Evolutionary conservation across 805 yeast species (phyloP).

Genomic region (Wickerhamiella bombiphila): DNA sequence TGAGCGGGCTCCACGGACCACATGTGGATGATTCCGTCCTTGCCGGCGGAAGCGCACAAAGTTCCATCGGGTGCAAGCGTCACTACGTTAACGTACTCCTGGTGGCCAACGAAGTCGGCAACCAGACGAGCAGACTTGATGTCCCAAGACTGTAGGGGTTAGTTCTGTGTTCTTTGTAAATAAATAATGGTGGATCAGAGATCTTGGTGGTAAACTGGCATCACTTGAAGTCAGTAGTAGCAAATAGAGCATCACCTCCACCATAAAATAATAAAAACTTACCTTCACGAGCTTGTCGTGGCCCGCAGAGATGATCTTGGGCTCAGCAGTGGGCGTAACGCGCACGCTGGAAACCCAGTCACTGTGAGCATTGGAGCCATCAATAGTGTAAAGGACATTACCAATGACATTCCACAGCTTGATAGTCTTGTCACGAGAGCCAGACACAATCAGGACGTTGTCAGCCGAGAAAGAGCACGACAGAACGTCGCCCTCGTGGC

Average conservation of each 20-base stretch:
- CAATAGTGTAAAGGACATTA: slow-evolving; percentile 84
- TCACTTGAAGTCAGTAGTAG: slow-evolving; percentile 92
- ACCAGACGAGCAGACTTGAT: slow-evolving; percentile 65
- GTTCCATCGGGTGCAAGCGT: slow-evolving; percentile 99
- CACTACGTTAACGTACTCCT: slow-evolving; percentile 94
- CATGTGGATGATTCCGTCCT: slow-evolving; percentile 96
- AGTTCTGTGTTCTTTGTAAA: slow-evolving; percentile 10
- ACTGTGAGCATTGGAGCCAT: slow-evolving; percentile 58
- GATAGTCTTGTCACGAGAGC: slow-evolving; percentile 98
- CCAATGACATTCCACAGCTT: slow-evolving; percentile 99
- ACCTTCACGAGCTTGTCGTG: slow-evolving; percentile 99
- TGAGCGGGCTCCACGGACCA: slow-evolving; percentile 87
- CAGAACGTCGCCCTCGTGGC: slow-evolving; percentile 95
- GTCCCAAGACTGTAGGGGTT: slow-evolving; percentile 72
- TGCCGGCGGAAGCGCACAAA: slow-evolving; percentile 98
- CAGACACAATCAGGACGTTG: slow-evolving; percentile 96
- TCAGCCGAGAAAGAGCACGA: slow-evolving; percentile 92
- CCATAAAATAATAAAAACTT: slow-evolving; percentile 35
- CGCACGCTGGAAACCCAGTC: slow-evolving; percentile 99
- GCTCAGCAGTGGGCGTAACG: slow-evolving; percentile 61
- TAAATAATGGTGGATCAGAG: slow-evolving; percentile 51
- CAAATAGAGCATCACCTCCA: slow-evolving; percentile 78
- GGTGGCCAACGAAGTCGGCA: slow-evolving; percentile 98
- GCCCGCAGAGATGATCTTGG: slow-evolving; percentile 84
- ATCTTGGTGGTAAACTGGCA: slow-evolving; percentile 96